Percentiles rank a stretch among this genome's conserved stretches.
Conservation (phyloP, 768 basidiomycete species). For the Boletus edulis region DNA sequence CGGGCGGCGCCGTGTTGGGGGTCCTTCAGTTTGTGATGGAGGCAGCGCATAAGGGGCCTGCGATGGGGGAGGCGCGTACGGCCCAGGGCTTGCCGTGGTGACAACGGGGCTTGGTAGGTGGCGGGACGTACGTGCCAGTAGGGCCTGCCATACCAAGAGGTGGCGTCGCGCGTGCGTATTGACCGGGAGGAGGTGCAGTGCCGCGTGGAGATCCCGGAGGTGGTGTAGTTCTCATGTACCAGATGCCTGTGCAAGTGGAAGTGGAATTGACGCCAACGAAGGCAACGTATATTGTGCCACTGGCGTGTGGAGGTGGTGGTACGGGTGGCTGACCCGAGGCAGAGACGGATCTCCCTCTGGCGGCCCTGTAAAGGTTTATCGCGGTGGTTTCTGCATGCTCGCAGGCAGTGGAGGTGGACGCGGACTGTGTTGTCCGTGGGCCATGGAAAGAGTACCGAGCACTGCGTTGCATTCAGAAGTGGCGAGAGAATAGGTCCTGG, state of each 20-base stretch:
- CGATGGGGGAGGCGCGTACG: too few species aligned
- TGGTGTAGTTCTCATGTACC: conserved; percentile 37
- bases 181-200: conserved; percentile 28
- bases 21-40: conserved; percentile 25
- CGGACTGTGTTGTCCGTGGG: conserved; percentile 34
- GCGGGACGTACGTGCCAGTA: conserved; percentile 25
- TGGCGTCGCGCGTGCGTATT: conserved; percentile 41
- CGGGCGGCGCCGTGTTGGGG: conserved; percentile 14
- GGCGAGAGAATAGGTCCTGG: conserved; percentile 80
- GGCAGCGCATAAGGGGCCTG: conserved; percentile 22
- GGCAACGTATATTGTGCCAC: conserved; percentile 28
- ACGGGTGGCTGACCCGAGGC: conserved; percentile 34
- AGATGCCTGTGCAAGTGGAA: conserved; percentile 29
- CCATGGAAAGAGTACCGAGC: conserved; percentile 45
- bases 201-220: too few species aligned
- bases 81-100: conserved; percentile 22
- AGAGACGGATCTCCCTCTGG: conserved; percentile 29
- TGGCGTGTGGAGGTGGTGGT: conserved; percentile 33
- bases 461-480: conserved; percentile 71
- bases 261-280: conserved; percentile 24
- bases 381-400: conserved; percentile 32
- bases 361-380: conserved; percentile 33
- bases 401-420: conserved; percentile 56
- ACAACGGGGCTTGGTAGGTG: conserved; percentile 11
- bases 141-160: conserved; percentile 33